Percentiles rank a stretch among this genome's conserved stretches.
Evolutionary conservation across 345 rosid species (phyloP).

Genomic region (Acer saccharum): DNA sequence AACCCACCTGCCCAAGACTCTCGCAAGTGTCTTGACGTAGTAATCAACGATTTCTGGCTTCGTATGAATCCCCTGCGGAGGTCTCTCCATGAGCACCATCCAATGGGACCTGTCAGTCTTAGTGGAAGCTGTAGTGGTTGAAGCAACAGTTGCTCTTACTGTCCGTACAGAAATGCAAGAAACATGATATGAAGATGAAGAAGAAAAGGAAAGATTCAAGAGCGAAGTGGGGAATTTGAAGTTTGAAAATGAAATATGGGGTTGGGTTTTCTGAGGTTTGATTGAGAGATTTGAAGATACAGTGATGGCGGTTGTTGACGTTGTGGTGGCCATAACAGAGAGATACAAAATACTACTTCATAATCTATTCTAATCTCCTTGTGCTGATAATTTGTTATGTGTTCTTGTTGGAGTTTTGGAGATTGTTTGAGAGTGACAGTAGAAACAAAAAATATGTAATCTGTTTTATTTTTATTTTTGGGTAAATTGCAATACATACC

Average conservation of each 20-base stretch:
- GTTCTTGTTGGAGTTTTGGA: no score
- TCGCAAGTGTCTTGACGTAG: slow-evolving; percentile 53
- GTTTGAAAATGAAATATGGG: slow-evolving; percentile 8
- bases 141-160: slow-evolving; percentile 4
- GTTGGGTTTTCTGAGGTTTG: slow-evolving; percentile 7
- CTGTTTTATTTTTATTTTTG: no score
- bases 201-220: slow-evolving; percentile 21
- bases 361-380: no score
- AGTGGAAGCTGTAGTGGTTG: slow-evolving; percentile 30
- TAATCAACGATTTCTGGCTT: slow-evolving; percentile 59
- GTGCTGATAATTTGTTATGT: no score
- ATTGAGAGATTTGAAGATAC: slow-evolving; percentile 13
- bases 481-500: no score
- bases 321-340: no score
- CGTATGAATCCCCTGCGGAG: slow-evolving; percentile 46
- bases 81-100: slow-evolving; percentile 67
- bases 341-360: no score
- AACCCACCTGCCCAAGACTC: slow-evolving; percentile 66
- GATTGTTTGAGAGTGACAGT: no score
- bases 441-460: no score
- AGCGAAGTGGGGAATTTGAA: slow-evolving; percentile 16
- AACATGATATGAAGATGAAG: slow-evolving; percentile 1
- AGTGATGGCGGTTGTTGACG: not conserved
- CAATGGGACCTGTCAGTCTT: slow-evolving; percentile 36
- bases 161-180: slow-evolving; percentile 28